phyloP scores from a whole-genome alignment of 805 yeast species.

The Candida insectalens region DNA sequence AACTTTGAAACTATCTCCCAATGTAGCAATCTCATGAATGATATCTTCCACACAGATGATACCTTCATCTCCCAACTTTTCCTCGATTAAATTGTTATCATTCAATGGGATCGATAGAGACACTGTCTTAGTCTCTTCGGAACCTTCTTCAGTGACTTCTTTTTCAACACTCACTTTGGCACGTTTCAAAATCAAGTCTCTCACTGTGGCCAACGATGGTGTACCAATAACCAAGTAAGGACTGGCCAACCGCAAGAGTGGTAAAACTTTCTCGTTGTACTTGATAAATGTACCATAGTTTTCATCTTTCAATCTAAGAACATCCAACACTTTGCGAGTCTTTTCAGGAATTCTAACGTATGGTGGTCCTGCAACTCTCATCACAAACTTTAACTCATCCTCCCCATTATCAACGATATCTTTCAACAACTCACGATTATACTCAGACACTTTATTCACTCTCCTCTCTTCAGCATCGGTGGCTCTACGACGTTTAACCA shows the following conservation, averaged over 20 bases:
- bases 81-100: slow-evolving; percentile 70
- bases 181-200: slow-evolving; percentile 70
- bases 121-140: slow-evolving; percentile 7
- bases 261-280: slow-evolving; percentile 46
- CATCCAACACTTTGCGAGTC: slow-evolving; percentile 46
- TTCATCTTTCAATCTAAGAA: slow-evolving; percentile 48
- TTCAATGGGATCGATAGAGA: slow-evolving; percentile 42
- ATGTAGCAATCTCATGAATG: slow-evolving; percentile 54
- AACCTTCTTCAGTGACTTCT: slow-evolving; percentile 9
- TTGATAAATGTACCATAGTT: slow-evolving; percentile 70
- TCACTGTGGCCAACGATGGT: slow-evolving; percentile 65
- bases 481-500: slow-evolving; percentile 58
- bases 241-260: slow-evolving; percentile 55
- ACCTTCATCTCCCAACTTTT: slow-evolving; percentile 57
- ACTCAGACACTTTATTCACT: slow-evolving; percentile 49
- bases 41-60: slow-evolving; percentile 75
- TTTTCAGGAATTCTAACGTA: slow-evolving; percentile 60
- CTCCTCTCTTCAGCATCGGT: slow-evolving; percentile 61
- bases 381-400: slow-evolving; percentile 50
- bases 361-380: slow-evolving; percentile 57
- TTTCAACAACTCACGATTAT: slow-evolving; percentile 28
- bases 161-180: slow-evolving; percentile 39
- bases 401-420: slow-evolving; percentile 19
- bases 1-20: slow-evolving; percentile 56
- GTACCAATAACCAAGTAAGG: slow-evolving; percentile 68